Evolutionary conservation across 352 stramenopile genomes (phyloP).

Genomic region (Pythium plurisporium): DNA sequence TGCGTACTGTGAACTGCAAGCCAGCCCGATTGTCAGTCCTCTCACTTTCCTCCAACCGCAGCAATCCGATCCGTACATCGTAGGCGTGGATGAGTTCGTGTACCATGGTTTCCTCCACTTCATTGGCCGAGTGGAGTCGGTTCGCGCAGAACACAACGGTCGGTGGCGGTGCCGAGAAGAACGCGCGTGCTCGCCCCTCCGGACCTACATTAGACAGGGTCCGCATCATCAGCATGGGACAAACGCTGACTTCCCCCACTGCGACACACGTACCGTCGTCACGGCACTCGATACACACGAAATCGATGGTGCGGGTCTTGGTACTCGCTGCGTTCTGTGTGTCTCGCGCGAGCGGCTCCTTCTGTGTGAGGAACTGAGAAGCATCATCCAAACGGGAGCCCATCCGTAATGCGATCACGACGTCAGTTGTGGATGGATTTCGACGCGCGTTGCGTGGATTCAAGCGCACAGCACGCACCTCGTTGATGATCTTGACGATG

Average conservation of each 20-base stretch:
- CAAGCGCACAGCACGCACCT: conserved; percentile 20
- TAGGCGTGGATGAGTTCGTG: conserved; percentile 86
- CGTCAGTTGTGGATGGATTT: not conserved
- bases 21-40: not conserved
- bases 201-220: conserved; percentile 40
- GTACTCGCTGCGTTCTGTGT: too few species aligned
- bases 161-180: conserved; percentile 78
- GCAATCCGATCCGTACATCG: conserved; percentile 39
- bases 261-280: conserved; percentile 57
- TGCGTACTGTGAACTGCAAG: conserved; percentile 67
- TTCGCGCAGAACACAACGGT: conserved; percentile 84
- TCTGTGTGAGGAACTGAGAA: conserved; percentile 42
- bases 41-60: not conserved
- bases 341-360: too few species aligned
- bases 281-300: conserved; percentile 74
- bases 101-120: conserved; percentile 82
- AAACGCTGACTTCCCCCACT: too few species aligned
- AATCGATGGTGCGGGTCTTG: conserved; percentile 38
- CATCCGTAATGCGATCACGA: not conserved
- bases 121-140: conserved; percentile 55
- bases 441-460: not conserved
- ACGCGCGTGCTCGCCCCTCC: conserved; percentile 68
- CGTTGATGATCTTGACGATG: conserved; percentile 76
- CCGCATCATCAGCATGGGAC: too few species aligned
- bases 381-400: conserved; percentile 1